Evolutionary conservation across 805 yeast species (phyloP).

Genomic region (Debaryomyces prosopidis): DNA sequence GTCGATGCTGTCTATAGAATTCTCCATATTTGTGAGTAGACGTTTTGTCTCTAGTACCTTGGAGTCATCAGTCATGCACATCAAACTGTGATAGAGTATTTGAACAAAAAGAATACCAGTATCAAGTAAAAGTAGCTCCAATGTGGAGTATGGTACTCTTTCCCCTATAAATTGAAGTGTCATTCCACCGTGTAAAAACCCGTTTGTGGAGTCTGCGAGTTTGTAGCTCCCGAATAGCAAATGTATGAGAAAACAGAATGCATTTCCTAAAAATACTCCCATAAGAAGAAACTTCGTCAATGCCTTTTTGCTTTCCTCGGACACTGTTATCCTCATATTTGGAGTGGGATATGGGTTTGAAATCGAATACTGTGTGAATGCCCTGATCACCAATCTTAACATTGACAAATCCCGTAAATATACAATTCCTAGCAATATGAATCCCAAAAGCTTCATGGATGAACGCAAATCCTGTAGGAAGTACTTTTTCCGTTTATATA

Average conservation of each 20-base stretch:
- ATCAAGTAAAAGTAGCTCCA: constrained; percentile 30
- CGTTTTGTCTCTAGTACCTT: constrained; percentile 19
- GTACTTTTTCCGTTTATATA: constrained; percentile 43
- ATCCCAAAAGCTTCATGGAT: constrained; percentile 35
- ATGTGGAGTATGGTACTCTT: constrained; percentile 22
- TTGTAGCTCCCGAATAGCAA: constrained; percentile 26
- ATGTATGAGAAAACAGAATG: constrained; percentile 25
- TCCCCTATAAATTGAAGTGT: constrained; percentile 43
- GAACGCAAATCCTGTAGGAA: constrained; percentile 37
- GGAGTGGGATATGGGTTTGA: constrained; percentile 29
- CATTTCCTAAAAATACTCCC: constrained; percentile 22
- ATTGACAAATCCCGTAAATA: constrained; percentile 45
- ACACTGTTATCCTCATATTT: constrained; percentile 6
- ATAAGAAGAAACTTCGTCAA: constrained; percentile 27
- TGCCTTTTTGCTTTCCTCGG: constrained; percentile 29
- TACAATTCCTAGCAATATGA: constrained; percentile 32
- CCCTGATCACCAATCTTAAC: constrained; percentile 26
- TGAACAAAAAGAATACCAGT: constrained; percentile 25
- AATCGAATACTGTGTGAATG: constrained; percentile 26
- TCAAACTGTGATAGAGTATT: constrained; percentile 30
- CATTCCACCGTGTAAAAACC: constrained; percentile 32
- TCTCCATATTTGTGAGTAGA: not conserved
- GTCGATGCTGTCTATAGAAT: constrained; percentile 13
- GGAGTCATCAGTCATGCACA: constrained; percentile 33
- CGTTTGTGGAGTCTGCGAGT: constrained; percentile 13